Base-by-base conservation (phyloP, 352 stramenopile species). In the Pythium biforme region DNA sequence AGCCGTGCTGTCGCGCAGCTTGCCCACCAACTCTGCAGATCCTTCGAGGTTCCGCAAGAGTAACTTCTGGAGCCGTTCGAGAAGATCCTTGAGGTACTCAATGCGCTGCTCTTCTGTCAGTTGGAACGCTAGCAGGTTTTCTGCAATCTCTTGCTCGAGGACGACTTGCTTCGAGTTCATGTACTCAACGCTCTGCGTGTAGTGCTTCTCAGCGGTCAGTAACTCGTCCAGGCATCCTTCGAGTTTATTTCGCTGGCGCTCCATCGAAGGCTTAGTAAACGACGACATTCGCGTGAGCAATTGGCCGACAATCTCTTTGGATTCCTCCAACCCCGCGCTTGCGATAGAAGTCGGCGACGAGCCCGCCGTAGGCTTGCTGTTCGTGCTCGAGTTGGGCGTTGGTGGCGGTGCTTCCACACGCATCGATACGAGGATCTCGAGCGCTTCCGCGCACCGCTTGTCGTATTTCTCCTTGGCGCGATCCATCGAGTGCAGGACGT, bases 401-500 rank as follows among this genome's bases (percentile, higher is more conserved):
- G 56, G 23, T 17, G 51, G 33, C 27, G n/a, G n/a, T n/a, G 52
- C 5, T n/a, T 58, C 46, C 27, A 62, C 47, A 4, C 53, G 55
- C 34, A 70, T 51, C 2, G 58, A 59, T 37, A 64, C 41, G 7
- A 75, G 80, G 11, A 88, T 62, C 29, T 94, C 81, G 5, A 79
- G 72, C 0, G 85, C 83, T 53, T 92, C 85, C 11, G 76, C 64
- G 59, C 83, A 92, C 22, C 84, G 85, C 19, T 75, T 76, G 40
- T 92, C 79, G 71, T 94, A 94, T 50, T 89, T 89, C 33, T 90
- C 83, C 66, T 83, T 87, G 22, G 81, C 78, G 51, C 86, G 89
- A 2, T 88, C 73, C 70, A 88, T 69, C 12, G 79, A 76, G n/a
- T 72, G 59, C 17, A 64, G 49, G 69, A 87, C 86, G 50, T 91